A percentile compares a stretch with the other conserved stretches of the same genome.
Evolutionary conservation across 129 eudicot genomes (phyloP).

Genomic region (Mikania micrantha): DNA sequence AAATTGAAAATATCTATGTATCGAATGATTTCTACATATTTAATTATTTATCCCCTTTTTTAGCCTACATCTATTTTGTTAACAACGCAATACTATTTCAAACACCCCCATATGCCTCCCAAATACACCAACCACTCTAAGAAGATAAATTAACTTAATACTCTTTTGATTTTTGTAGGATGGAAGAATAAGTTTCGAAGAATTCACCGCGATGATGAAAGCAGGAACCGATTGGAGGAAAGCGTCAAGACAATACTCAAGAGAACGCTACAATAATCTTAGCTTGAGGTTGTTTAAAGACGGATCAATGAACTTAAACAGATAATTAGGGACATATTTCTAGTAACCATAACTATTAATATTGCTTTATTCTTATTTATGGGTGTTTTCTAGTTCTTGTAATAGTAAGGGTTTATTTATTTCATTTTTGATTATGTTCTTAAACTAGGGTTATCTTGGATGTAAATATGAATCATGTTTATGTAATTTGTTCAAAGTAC

Average conservation of each 20-base stretch:
- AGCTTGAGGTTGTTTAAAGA: constrained; percentile 9
- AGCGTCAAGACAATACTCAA: constrained; percentile 10
- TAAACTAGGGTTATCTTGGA: not conserved
- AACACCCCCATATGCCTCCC: not conserved
- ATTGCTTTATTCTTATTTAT: not conserved
- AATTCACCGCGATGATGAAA: constrained; percentile 10
- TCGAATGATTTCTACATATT: too few relatives aligned
- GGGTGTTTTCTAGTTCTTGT: not conserved
- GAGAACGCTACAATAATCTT: constrained; percentile 11
- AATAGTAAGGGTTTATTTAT: constrained; percentile 19
- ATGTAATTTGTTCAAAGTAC: not conserved
- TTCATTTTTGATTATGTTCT: constrained; percentile 20
- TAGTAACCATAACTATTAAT: constrained; percentile 1
- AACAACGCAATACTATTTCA: too few relatives aligned
- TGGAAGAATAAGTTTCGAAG: constrained; percentile 10
- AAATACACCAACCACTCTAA: not conserved
- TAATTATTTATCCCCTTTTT: not conserved
- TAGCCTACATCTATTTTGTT: not conserved
- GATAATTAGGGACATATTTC: not conserved
- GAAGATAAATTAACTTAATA: not conserved
- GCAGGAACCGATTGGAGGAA: constrained; percentile 15
- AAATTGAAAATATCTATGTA: too few relatives aligned
- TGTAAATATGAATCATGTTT: not conserved
- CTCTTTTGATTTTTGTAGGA: not conserved
- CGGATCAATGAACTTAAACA: constrained; percentile 10